Conservation (phyloP, 2,329 filamentous ascomycete genomes). For the Fusarium haematococcum region DNA sequence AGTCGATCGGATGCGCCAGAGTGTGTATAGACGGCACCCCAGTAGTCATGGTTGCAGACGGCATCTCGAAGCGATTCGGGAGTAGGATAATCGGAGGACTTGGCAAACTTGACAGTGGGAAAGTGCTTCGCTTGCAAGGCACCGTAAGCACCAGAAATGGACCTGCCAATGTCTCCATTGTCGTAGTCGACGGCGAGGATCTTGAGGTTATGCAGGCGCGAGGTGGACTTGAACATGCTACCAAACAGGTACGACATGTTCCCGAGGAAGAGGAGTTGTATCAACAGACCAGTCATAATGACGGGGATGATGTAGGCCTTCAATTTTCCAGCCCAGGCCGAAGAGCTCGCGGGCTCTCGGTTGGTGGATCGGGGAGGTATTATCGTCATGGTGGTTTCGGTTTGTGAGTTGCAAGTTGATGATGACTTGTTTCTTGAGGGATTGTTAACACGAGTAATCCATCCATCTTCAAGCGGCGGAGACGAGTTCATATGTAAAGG, state of each 20-base stretch:
- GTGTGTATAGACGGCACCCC: slow-evolving; percentile 49
- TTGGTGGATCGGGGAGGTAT: slow-evolving; percentile 8
- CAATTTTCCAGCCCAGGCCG: slow-evolving; percentile 4
- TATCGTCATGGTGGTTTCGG: not conserved
- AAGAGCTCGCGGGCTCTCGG: slow-evolving; percentile 6
- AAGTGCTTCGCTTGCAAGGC: slow-evolving; percentile 42
- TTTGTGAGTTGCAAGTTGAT: not conserved
- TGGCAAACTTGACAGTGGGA: slow-evolving; percentile 44
- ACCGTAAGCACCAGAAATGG: slow-evolving; percentile 46
- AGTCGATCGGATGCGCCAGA: slow-evolving; percentile 46
- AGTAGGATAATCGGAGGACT: slow-evolving; percentile 34
- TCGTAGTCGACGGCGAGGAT: slow-evolving; percentile 44
- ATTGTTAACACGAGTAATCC: not conserved
- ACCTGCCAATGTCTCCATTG: slow-evolving; percentile 43
- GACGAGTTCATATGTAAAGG: not conserved
- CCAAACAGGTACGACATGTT: slow-evolving; percentile 47
- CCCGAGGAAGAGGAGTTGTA: slow-evolving; percentile 14
- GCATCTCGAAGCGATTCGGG: slow-evolving; percentile 40
- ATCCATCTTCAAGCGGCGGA: not conserved
- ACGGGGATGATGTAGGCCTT: slow-evolving; percentile 12
- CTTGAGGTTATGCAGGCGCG: slow-evolving; percentile 38
- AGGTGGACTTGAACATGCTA: slow-evolving; percentile 38
- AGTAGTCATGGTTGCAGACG: slow-evolving; percentile 50
- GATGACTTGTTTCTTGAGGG: not conserved
- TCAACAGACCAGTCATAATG: not conserved